phyloP scores from a whole-genome alignment of 2,329 filamentous ascomycete species.

The Raffaelea deltoideospora region DNA sequence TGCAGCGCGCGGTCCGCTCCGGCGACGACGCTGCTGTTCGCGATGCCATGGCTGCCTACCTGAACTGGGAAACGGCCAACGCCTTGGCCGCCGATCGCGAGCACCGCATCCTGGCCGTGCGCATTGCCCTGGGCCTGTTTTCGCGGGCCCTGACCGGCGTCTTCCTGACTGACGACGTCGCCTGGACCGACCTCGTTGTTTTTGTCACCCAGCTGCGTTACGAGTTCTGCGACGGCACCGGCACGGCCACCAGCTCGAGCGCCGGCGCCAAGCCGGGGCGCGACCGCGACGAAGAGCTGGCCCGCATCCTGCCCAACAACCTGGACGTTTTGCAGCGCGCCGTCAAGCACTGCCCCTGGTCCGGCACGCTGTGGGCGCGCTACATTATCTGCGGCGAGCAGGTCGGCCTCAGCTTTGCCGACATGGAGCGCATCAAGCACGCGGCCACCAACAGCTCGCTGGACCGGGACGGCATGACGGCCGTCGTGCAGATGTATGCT shows the following conservation, averaged over 20 bases:
- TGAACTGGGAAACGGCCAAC: conserved; percentile 68
- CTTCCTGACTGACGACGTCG: conserved; percentile 56
- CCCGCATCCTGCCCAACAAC: conserved; percentile 27
- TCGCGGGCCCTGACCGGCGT: conserved; percentile 57
- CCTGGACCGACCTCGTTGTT: conserved; percentile 76
- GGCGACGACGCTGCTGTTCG: conserved; percentile 41
- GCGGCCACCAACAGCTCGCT: conserved; percentile 76
- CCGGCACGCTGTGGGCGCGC: conserved; percentile 78
- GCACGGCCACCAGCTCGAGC: conserved; percentile 6
- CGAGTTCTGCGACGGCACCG: conserved; percentile 16
- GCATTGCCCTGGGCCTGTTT: conserved; percentile 52
- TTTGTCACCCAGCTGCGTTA: conserved; percentile 44
- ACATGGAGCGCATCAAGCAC: conserved; percentile 83
- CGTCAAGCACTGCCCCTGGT: conserved; percentile 85
- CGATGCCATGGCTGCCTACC: conserved; percentile 46
- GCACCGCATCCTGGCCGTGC: conserved; percentile 26
- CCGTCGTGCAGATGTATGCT: conserved; percentile 79
- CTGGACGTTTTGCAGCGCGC: conserved; percentile 66
- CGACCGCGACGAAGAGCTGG: conserved; percentile 21
- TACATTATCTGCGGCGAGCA: conserved; percentile 77
- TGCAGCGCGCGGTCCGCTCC: conserved; percentile 41
- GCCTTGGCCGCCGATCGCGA: conserved; percentile 36
- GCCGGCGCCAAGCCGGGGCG: too few relatives aligned
- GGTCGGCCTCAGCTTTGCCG: conserved; percentile 57
- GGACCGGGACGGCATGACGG: conserved; percentile 72